Percentiles rank a stretch among this genome's conserved stretches.
Conservation (phyloP, 73 alveolate species). For the Symbiodinium natans region DNA sequence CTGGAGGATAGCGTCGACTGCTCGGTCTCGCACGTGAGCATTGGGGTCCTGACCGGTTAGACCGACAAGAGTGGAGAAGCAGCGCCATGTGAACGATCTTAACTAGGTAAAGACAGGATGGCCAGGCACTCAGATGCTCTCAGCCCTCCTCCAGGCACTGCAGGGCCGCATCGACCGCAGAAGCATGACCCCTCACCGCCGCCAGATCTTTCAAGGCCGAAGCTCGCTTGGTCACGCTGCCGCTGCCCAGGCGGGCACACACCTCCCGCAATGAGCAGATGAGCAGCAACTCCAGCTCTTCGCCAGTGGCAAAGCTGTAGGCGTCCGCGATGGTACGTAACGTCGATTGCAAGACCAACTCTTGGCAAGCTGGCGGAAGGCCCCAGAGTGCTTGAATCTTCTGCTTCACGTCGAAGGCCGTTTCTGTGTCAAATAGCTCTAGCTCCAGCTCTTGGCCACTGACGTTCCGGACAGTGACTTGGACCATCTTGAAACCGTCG, state of each 20-base stretch:
- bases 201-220: not conserved
- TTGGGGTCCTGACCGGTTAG: not conserved
- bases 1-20: not conserved
- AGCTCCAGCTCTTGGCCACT: slow-evolving; percentile 35
- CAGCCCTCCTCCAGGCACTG: not conserved
- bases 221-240: not conserved
- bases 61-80: too few relatives aligned
- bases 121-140: too few relatives aligned
- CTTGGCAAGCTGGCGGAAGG: not conserved
- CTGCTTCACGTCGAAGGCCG: slow-evolving; percentile 35
- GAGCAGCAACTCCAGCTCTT: not conserved
- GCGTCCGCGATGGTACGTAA: not conserved
- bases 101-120: too few relatives aligned
- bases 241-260: not conserved
- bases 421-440: not conserved
- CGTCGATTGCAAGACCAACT: not conserved
- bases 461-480: slow-evolving; percentile 13
- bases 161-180: not conserved
- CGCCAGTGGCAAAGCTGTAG: not conserved
- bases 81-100: too few relatives aligned
- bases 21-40: slow-evolving; percentile 14
- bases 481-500: slow-evolving; percentile 13
- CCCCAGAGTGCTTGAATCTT: not conserved
- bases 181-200: not conserved
- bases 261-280: not conserved